These are phyloP conservation scores for Rhododendron kiyosumense DNA, from an alignment of 148 eudicot genomes.

Conservation along the genomic window DNA sequence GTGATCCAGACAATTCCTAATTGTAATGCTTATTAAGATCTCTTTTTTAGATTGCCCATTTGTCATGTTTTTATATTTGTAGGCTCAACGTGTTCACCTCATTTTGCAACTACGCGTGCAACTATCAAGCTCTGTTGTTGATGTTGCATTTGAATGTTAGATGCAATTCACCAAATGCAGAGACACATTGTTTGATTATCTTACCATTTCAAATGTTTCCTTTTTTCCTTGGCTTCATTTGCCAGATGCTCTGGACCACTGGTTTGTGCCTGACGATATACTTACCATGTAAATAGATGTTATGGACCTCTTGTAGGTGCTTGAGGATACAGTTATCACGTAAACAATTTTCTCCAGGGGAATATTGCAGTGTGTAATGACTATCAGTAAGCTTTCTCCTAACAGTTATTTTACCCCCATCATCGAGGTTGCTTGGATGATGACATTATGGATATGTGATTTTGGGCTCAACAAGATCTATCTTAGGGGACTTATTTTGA, in stretches of 20 bases:
- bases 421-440: not conserved
- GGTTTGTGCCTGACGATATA: not conserved
- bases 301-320: not conserved
- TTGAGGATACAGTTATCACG: not conserved
- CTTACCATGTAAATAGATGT: constrained; percentile 1
- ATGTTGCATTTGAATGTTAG: not conserved
- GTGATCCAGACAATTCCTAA: constrained; percentile 25
- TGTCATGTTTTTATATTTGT: not conserved
- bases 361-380: not conserved
- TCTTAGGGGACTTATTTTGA: not conserved
- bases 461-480: not conserved
- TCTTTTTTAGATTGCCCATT: not conserved
- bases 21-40: constrained; percentile 35
- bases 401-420: not conserved
- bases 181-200: not conserved
- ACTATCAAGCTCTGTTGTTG: not conserved
- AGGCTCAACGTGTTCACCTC: not conserved
- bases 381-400: not conserved
- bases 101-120: not conserved
- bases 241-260: constrained; percentile 1
- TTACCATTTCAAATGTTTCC: not conserved
- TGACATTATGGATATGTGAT: not conserved
- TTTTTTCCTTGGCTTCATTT: not conserved
- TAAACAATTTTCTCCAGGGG: not conserved
- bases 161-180: not conserved